Conservation (phyloP, 1,139 yeast species). For the Nakaseomyces uthaithaninus region DNA sequence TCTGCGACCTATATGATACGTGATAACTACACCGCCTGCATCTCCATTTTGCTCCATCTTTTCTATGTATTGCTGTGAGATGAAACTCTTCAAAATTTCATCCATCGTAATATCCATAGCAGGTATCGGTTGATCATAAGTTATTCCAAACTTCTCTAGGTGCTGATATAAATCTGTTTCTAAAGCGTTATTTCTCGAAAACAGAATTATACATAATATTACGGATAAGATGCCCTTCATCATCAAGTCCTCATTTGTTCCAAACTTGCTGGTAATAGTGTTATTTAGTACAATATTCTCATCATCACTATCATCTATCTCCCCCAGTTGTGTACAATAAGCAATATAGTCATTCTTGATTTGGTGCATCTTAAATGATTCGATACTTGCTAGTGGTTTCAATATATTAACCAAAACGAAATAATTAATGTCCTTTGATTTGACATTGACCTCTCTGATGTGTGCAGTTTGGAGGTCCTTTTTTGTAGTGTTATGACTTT, state of each 20-base stretch:
- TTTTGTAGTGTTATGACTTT: neutral
- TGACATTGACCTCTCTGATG: neutral
- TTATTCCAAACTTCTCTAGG: slow-evolving; percentile 25
- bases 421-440: slow-evolving; percentile 4
- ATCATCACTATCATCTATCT: neutral
- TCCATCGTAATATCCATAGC: slow-evolving; percentile 19
- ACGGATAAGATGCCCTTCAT: slow-evolving; percentile 23
- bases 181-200: slow-evolving; percentile 26
- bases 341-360: neutral
- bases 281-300: slow-evolving; percentile 7
- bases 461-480: neutral
- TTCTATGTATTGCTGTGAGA: slow-evolving; percentile 21
- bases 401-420: neutral
- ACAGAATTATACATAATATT: slow-evolving; percentile 19
- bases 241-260: slow-evolving; percentile 11
- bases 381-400: neutral
- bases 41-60: slow-evolving; percentile 21
- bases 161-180: slow-evolving; percentile 21
- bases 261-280: slow-evolving; percentile 1
- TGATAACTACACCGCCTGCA: slow-evolving; percentile 17
- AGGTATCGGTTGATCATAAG: slow-evolving; percentile 26
- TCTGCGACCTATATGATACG: slow-evolving; percentile 26
- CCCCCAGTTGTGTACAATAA: neutral
- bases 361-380: neutral
- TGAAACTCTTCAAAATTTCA: slow-evolving; percentile 21